A percentile compares a stretch with the other conserved stretches of the same genome.
Evolutionary conservation across 2,329 filamentous ascomycete genomes (phyloP).

Genomic region (Arthrobotrys pseudoclavata): DNA sequence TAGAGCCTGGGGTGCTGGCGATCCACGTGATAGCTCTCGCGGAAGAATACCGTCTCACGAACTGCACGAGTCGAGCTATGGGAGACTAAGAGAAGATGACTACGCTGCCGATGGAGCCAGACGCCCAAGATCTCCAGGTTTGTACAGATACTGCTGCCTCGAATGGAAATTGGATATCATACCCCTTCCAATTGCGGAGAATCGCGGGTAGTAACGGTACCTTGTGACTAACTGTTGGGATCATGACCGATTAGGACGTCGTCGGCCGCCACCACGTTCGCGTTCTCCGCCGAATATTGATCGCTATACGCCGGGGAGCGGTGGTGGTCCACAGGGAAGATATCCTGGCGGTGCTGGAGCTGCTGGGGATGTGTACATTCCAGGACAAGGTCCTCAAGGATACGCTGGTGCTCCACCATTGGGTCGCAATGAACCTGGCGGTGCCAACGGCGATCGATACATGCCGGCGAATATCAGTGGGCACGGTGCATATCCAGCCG

Average conservation of each 20-base stretch:
- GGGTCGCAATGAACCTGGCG: constrained; percentile 37
- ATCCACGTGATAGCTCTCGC: constrained; percentile 55
- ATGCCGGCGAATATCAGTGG: constrained; percentile 62
- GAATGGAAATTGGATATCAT: background rate
- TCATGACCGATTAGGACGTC: constrained; percentile 58
- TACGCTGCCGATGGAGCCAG: constrained; percentile 44
- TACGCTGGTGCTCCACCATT: constrained; percentile 39
- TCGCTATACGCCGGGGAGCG: constrained; percentile 81
- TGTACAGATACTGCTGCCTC: constrained; percentile 20
- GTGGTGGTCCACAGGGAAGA: constrained; percentile 59
- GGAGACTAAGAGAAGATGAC: constrained; percentile 55
- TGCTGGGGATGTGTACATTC: constrained; percentile 55
- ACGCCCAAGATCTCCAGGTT: constrained; percentile 55
- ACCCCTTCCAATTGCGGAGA: background rate
- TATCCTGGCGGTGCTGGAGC: constrained; percentile 45
- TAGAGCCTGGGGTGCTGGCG: constrained; percentile 41
- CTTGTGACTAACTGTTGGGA: constrained; percentile 8
- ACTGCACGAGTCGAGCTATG: constrained; percentile 46
- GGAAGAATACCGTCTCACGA: constrained; percentile 54
- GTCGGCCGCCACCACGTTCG: constrained; percentile 62
- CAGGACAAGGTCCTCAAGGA: constrained; percentile 53
- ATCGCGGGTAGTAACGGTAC: background rate
- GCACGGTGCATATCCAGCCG: constrained; percentile 23
- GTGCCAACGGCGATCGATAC: constrained; percentile 62
- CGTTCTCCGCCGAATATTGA: constrained; percentile 79